Evolutionary conservation across 2,329 filamentous ascomycete species (phyloP).

Genomic region (Aureobasidium sp.): DNA sequence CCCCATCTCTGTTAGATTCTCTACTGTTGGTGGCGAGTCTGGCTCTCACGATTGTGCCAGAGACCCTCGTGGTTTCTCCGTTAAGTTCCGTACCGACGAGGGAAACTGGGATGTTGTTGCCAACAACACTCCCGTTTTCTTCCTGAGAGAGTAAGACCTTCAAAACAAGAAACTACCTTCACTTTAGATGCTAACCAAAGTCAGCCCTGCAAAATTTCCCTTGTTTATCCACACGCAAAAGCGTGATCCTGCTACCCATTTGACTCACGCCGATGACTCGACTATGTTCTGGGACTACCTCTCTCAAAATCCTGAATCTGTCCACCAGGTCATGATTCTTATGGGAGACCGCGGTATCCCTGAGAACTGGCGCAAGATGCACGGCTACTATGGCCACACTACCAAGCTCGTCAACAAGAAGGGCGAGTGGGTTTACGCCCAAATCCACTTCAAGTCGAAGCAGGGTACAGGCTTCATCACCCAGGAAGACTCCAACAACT

Average conservation of each 20-base stretch:
- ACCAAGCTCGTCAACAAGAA: conserved; percentile 46
- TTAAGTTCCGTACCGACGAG: conserved; percentile 66
- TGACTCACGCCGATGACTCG: conserved; percentile 55
- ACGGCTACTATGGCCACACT: conserved; percentile 46
- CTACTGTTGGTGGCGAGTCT: conserved; percentile 66
- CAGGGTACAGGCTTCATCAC: conserved; percentile 46
- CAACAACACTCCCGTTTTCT: conserved; percentile 70
- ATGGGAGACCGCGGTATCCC: conserved; percentile 49
- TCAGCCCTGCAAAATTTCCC: conserved; percentile 57
- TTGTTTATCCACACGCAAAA: conserved; percentile 69
- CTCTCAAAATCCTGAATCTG: conserved; percentile 44
- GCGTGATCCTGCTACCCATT: conserved; percentile 60
- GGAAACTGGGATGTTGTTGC: conserved; percentile 67
- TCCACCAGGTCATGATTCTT: conserved; percentile 46
- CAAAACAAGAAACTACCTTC: too few species aligned
- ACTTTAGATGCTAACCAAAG: too few species aligned
- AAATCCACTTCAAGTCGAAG: conserved; percentile 45
- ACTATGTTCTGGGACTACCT: conserved; percentile 61
- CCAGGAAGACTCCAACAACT: conserved; percentile 41
- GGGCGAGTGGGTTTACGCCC: conserved; percentile 45
- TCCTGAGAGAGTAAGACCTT: conserved; percentile 48
- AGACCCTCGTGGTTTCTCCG: conserved; percentile 63
- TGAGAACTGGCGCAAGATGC: conserved; percentile 48
- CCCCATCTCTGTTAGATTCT: conserved; percentile 59
- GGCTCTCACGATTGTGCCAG: conserved; percentile 64